phyloP scores from a whole-genome alignment of 306 rosid genomes.

The Fragaria vesca region DNA sequence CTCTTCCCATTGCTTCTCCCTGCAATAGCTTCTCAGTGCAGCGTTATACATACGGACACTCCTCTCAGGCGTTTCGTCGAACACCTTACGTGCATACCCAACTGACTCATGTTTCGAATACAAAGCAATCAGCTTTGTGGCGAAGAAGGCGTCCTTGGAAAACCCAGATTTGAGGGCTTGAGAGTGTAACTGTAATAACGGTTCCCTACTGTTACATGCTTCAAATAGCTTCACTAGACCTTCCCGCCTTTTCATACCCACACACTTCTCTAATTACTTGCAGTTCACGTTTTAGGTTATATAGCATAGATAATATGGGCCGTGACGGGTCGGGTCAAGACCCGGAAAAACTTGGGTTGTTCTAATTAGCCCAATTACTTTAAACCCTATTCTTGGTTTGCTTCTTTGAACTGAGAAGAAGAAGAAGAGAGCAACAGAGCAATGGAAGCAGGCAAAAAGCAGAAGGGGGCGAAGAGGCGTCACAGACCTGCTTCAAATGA shows the following conservation, averaged over 20 bases:
- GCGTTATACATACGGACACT: conserved; percentile 63
- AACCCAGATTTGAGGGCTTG: conserved; percentile 51
- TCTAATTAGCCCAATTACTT: not conserved
- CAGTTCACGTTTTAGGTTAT: not conserved
- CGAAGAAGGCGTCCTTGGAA: conserved; percentile 54
- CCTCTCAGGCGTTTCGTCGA: conserved; percentile 55
- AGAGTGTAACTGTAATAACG: conserved; percentile 48
- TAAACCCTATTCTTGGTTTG: not conserved
- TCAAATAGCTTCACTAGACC: conserved; percentile 43
- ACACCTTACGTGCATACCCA: conserved; percentile 45
- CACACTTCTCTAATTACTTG: not conserved
- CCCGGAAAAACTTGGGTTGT: not conserved
- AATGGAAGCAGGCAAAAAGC: conserved; percentile 41
- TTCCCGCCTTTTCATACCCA: conserved; percentile 16
- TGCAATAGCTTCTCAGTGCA: conserved; percentile 51
- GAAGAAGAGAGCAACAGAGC: not conserved
- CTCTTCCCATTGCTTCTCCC: conserved; percentile 48
- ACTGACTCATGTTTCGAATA: conserved; percentile 45
- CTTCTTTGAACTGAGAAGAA: not conserved
- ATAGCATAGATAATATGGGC: not conserved
- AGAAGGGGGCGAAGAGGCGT: conserved; percentile 39
- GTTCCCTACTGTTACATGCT: conserved; percentile 32
- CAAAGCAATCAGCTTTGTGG: conserved; percentile 51
- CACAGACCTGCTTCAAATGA: conserved; percentile 12
- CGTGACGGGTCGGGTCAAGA: not conserved